phyloP scores from a whole-genome alignment of 2,329 filamentous ascomycete genomes.

The Calonectria henricotiae region DNA sequence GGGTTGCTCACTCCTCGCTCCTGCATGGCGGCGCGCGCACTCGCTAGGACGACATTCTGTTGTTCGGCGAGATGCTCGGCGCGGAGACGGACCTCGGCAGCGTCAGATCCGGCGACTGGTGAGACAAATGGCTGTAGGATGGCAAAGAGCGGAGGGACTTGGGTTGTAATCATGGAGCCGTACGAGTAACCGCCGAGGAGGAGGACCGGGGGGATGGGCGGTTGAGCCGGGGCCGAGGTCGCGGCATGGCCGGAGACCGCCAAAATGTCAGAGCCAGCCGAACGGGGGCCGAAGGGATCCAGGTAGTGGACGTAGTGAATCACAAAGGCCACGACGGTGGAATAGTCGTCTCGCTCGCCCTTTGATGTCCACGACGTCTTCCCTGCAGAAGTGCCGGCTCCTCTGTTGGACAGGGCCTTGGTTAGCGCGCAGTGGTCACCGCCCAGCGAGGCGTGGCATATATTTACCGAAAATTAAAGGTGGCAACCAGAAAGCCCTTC shows the following conservation, averaged over 20 bases:
- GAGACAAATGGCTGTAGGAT: slow-evolving; percentile 75
- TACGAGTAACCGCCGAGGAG: slow-evolving; percentile 91
- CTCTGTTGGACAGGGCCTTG: slow-evolving; percentile 68
- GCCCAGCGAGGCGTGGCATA: background rate
- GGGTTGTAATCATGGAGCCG: slow-evolving; percentile 85
- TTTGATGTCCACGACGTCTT: slow-evolving; percentile 90
- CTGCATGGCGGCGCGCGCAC: slow-evolving; percentile 55
- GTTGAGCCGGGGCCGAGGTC: slow-evolving; percentile 15
- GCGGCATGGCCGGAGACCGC: slow-evolving; percentile 13
- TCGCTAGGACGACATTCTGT: slow-evolving; percentile 68
- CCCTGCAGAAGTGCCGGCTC: slow-evolving; percentile 82
- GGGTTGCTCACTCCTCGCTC: slow-evolving; percentile 51
- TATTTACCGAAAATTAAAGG: slow-evolving; percentile 89
- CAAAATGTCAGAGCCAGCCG: slow-evolving; percentile 24
- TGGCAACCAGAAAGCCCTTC: slow-evolving; percentile 82
- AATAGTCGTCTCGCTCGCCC: slow-evolving; percentile 87
- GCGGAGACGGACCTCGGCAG: slow-evolving; percentile 79
- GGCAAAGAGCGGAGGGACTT: slow-evolving; percentile 75
- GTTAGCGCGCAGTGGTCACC: background rate
- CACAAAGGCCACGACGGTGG: slow-evolving; percentile 86
- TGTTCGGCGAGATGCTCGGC: slow-evolving; percentile 79
- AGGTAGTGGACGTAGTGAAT: slow-evolving; percentile 80
- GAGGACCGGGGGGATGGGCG: slow-evolving; percentile 56
- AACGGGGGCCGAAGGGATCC: slow-evolving; percentile 57
- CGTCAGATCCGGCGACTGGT: slow-evolving; percentile 70